Percentiles rank a stretch among this genome's conserved stretches.
These are phyloP conservation scores for Teunomyces kruisii DNA, from an alignment of 805 yeast genomes.

Conservation along the genomic window DNA sequence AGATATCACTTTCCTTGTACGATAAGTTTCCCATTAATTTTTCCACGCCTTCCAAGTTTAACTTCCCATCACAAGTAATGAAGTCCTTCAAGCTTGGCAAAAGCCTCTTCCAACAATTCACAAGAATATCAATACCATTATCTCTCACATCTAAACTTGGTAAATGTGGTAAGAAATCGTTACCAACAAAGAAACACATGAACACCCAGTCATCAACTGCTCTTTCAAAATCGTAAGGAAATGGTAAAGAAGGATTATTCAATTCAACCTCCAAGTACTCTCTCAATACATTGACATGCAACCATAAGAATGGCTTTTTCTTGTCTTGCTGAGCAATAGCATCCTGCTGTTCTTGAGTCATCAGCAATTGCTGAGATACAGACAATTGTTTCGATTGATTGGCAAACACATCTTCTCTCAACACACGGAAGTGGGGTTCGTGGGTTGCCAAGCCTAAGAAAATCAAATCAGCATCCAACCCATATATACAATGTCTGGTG, in stretches of 20 bases:
- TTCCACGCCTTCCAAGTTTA: slow-evolving; percentile 77
- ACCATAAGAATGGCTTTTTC: slow-evolving; percentile 89
- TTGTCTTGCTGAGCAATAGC: slow-evolving; percentile 42
- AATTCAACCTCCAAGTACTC: slow-evolving; percentile 87
- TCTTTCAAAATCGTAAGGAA: slow-evolving; percentile 84
- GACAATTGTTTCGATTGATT: slow-evolving; percentile 55
- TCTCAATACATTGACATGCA: slow-evolving; percentile 81
- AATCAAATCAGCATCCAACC: slow-evolving; percentile 96
- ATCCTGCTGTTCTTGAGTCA: slow-evolving; percentile 59
- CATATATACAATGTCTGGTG: slow-evolving; percentile 94
- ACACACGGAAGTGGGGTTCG: slow-evolving; percentile 92
- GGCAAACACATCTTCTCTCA: slow-evolving; percentile 96
- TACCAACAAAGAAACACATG: slow-evolving; percentile 98
- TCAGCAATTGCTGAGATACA: slow-evolving; percentile 49
- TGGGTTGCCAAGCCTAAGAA: slow-evolving; percentile 95
- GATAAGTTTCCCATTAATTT: slow-evolving; percentile 64
- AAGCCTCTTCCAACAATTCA: slow-evolving; percentile 77
- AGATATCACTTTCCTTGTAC: slow-evolving; percentile 73
- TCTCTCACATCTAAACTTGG: slow-evolving; percentile 95
- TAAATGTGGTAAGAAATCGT: slow-evolving; percentile 95
- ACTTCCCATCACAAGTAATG: slow-evolving; percentile 85
- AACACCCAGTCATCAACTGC: slow-evolving; percentile 99
- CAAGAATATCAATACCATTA: slow-evolving; percentile 81
- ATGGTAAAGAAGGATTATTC: slow-evolving; percentile 63
- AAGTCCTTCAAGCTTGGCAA: slow-evolving; percentile 70